These are phyloP conservation scores for Trypanosomatidae sp. DNA, from an alignment of 208 protist genomes.

Conservation along the genomic window DNA sequence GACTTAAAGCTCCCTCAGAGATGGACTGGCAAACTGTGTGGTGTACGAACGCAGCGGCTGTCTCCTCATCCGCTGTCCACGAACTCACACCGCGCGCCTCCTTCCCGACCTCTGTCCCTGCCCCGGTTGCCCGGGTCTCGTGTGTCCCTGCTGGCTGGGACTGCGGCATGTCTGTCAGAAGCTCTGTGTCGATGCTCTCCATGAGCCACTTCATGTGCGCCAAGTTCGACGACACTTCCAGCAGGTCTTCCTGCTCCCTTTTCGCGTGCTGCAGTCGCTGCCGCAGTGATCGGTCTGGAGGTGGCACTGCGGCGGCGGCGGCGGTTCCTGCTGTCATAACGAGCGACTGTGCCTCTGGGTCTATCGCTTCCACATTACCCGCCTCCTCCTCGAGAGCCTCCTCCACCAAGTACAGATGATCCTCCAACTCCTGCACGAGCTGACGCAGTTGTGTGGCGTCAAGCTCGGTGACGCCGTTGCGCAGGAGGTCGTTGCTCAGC, in stretches of 20 bases:
- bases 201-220: slow-evolving; percentile 58
- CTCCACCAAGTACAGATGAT: slow-evolving; percentile 22
- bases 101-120: background rate
- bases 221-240: slow-evolving; percentile 38
- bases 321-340: background rate
- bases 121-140: background rate
- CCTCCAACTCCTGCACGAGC: slow-evolving; percentile 23
- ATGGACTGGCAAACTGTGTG: background rate
- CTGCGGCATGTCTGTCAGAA: slow-evolving; percentile 26
- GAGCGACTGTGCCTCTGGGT: background rate
- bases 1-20: background rate
- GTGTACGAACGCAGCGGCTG: background rate
- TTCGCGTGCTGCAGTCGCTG: slow-evolving; percentile 2
- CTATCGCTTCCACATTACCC: background rate
- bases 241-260: slow-evolving; percentile 10
- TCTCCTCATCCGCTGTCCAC: background rate
- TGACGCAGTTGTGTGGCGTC: slow-evolving; percentile 6
- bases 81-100: background rate
- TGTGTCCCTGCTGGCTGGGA: background rate
- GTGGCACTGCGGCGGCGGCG: background rate
- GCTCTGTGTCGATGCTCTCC: slow-evolving; percentile 47
- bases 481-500: slow-evolving; percentile 12
- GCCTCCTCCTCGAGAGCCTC: slow-evolving; percentile 13
- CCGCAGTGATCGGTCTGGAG: slow-evolving; percentile 10
- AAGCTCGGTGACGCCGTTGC: slow-evolving; percentile 19